A percentile compares a stretch with the other conserved stretches of the same genome.
These are phyloP conservation scores for Schizophyllum commune DNA, from an alignment of 1,284 basidiomycete genomes.

Conservation along the genomic window DNA sequence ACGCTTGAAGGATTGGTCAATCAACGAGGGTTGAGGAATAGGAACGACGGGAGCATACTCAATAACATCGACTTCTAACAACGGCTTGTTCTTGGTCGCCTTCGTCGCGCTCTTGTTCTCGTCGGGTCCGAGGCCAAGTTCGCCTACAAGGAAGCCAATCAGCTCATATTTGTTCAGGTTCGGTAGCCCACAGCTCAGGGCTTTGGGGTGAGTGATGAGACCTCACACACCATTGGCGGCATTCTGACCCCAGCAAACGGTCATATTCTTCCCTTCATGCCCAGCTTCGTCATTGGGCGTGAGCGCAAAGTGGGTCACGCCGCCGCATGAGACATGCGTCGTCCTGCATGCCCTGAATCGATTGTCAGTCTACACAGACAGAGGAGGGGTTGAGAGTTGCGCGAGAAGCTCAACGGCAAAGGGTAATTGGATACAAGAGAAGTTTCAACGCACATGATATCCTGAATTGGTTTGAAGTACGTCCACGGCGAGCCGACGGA, in stretches of 20 bases:
- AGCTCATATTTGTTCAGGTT: not conserved
- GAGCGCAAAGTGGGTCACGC: conserved; percentile 84
- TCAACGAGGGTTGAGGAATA: not conserved
- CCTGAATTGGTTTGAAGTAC: conserved; percentile 73
- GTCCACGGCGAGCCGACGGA: conserved; percentile 80
- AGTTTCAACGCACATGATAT: conserved; percentile 49
- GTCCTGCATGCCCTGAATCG: conserved; percentile 63
- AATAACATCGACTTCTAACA: conserved; percentile 71
- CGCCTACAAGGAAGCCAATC: conserved; percentile 32
- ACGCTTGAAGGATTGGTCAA: conserved; percentile 38
- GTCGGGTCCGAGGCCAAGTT: conserved; percentile 76
- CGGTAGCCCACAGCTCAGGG: not conserved
- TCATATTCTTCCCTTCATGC: conserved; percentile 42
- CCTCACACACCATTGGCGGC: conserved; percentile 53
- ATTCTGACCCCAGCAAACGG: conserved; percentile 83
- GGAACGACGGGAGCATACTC: conserved; percentile 40
- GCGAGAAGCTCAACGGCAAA: too few species aligned
- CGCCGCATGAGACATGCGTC: conserved; percentile 62
- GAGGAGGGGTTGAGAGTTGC: too few species aligned
- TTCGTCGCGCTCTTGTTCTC: conserved; percentile 85
- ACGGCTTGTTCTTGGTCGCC: conserved; percentile 64
- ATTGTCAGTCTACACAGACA: too few species aligned
- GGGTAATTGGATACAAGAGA: not conserved
- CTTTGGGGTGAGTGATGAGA: not conserved
- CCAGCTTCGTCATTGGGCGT: conserved; percentile 64